phyloP scores from a whole-genome alignment of 257 asterid species.

The Parsonsia alboflavescens region DNA sequence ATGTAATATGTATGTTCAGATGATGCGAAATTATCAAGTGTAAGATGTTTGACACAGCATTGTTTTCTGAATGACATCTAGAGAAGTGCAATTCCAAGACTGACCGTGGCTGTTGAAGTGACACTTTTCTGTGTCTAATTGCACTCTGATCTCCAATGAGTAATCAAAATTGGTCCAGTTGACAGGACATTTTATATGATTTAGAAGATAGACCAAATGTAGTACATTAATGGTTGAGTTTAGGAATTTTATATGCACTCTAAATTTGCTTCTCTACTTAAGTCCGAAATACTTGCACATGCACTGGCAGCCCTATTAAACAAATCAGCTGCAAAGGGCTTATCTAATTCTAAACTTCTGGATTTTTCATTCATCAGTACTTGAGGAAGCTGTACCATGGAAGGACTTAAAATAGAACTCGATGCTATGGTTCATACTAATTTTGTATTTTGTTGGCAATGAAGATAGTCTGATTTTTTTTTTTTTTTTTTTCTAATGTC shows the following conservation, averaged over 20 bases:
- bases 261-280: background rate
- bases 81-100: background rate
- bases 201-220: background rate
- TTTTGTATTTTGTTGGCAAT: background rate
- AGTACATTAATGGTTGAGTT: background rate
- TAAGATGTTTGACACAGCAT: background rate
- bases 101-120: background rate
- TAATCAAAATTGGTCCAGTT: background rate
- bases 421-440: background rate
- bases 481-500: background rate
- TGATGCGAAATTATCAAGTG: background rate
- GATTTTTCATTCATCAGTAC: background rate
- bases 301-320: background rate
- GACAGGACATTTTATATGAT: background rate
- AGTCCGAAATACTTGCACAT: background rate
- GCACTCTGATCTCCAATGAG: background rate
- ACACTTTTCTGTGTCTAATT: background rate
- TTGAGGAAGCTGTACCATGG: background rate
- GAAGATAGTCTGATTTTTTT: background rate
- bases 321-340: background rate
- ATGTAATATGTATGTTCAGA: background rate
- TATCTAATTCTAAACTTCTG: background rate
- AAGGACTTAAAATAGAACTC: background rate
- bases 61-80: background rate
- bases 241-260: background rate